Evolutionary conservation across 106 monocot species (phyloP), one percentile per base, ranked within the genome.

Genomic region (Allium fistulosum): DNA sequence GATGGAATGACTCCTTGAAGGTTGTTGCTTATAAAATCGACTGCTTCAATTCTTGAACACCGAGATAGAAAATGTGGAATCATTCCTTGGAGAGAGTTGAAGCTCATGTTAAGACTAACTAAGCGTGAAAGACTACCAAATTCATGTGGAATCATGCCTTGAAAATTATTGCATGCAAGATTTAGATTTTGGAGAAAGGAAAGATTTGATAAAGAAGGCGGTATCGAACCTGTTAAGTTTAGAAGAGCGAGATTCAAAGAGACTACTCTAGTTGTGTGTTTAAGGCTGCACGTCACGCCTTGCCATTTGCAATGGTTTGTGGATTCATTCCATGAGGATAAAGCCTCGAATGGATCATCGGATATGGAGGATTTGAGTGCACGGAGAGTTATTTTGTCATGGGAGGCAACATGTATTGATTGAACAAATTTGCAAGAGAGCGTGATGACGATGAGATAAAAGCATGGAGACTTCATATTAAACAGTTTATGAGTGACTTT

Each of bases 271-370:
- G n/a, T n/a, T n/a, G n/a, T 64, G 45, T 71, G 69, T 8, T 27
- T n/a, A n/a, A 10, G 2, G 65, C 71, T 53, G 65, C 80, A 80
- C 0, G 59, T 79, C n/a, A 88, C 74, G 2, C 88, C 84, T 13
- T 9, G 8, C 84, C 81, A 82, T 0, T 53, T 7, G 74, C 88
- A 88, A 67, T 26, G 49, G 5, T 45, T 14, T 26, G 53, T 8
- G 55, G 71, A 57, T 26, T 73, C 59, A 63, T 68, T 80, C 84
- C 84, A 84, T 2, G 84, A 84, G 13, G 61, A 6, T 16, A 84
- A 45, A 3, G 61, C 48, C 46, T 13, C 49, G 0, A 11, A 45
- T 2, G 77, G 76, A 45, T 73, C 73, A 27, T 64, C n/a, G 12
- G 64, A 52, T 11, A 81, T 59, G 0, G 63, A 1, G 13, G 63